Percentiles rank a stretch among this genome's conserved stretches.
Conservation (phyloP, 2,329 filamentous ascomycete species). For the Purpureocillium lavendulum region DNA sequence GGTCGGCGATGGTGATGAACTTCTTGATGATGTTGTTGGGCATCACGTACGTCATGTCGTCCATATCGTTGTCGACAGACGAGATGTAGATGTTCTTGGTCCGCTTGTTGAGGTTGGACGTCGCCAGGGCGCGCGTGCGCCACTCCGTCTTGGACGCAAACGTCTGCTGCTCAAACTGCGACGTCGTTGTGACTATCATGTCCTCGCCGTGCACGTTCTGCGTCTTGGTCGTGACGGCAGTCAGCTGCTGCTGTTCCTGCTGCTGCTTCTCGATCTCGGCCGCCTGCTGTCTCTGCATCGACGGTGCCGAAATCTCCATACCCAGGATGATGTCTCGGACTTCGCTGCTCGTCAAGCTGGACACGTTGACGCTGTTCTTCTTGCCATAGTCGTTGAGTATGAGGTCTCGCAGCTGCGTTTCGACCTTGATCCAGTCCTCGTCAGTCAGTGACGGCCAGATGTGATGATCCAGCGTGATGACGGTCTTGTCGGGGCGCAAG, state of each 20-base stretch:
- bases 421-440: conserved; percentile 99
- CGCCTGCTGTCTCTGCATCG: conserved; percentile 95
- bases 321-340: conserved; percentile 96
- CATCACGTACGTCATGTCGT: conserved; percentile 95
- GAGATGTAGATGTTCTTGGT: conserved; percentile 99
- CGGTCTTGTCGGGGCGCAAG: conserved; percentile 89
- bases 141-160: conserved; percentile 99
- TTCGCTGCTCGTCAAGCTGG: conserved; percentile 91
- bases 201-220: conserved; percentile 96
- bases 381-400: conserved; percentile 98
- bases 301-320: conserved; percentile 98
- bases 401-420: conserved; percentile 87
- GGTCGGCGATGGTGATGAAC: conserved; percentile 94
- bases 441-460: conserved; percentile 95
- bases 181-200: conserved; percentile 96
- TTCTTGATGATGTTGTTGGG: conserved; percentile 97
- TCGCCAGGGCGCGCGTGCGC: conserved; percentile 93
- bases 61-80: conserved; percentile 83
- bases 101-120: conserved; percentile 85
- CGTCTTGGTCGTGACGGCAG: conserved; percentile 95
- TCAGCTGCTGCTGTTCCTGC: conserved; percentile 91
- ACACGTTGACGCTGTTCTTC: conserved; percentile 99
- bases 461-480: conserved; percentile 97
- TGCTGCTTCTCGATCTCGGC: conserved; percentile 99
- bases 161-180: conserved; percentile 93